Evolutionary conservation across 805 yeast genomes (phyloP).

Genomic region (Lipomyces orientalis): DNA sequence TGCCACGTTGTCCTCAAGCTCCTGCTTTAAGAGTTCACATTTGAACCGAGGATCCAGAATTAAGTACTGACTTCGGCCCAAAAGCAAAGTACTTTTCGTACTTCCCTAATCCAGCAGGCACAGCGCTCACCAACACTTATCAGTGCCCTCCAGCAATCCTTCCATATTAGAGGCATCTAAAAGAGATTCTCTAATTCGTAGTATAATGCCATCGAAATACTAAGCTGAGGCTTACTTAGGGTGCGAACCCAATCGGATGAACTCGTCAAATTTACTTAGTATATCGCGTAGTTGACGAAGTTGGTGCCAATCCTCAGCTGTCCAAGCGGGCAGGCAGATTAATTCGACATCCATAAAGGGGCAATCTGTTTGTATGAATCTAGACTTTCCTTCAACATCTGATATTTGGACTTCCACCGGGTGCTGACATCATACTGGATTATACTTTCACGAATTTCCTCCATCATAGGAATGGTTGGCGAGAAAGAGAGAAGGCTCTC

Average conservation of each 20-base stretch:
- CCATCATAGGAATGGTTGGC: conserved; percentile 62
- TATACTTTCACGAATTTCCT: too few relatives aligned
- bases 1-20: conserved; percentile 1
- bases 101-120: neutral
- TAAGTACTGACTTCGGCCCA: conserved; percentile 6
- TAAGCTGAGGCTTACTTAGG: conserved; percentile 3
- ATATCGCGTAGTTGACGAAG: neutral
- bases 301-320: conserved; percentile 42
- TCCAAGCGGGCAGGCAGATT: conserved; percentile 55
- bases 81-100: conserved; percentile 5
- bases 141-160: neutral
- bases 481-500: too few relatives aligned
- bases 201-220: neutral
- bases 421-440: too few relatives aligned
- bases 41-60: conserved; percentile 5
- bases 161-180: neutral
- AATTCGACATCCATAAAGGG: neutral
- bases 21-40: conserved; percentile 3
- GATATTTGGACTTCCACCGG: too few relatives aligned
- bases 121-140: conserved; percentile 4
- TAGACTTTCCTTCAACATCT: too few relatives aligned
- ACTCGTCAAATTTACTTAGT: neutral
- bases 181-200: conserved; percentile 1
- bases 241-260: neutral
- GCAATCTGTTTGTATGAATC: too few relatives aligned